Evolutionary conservation across 1,284 basidiomycete genomes (phyloP).

Genomic region (Hypsizygus ulmarius): DNA sequence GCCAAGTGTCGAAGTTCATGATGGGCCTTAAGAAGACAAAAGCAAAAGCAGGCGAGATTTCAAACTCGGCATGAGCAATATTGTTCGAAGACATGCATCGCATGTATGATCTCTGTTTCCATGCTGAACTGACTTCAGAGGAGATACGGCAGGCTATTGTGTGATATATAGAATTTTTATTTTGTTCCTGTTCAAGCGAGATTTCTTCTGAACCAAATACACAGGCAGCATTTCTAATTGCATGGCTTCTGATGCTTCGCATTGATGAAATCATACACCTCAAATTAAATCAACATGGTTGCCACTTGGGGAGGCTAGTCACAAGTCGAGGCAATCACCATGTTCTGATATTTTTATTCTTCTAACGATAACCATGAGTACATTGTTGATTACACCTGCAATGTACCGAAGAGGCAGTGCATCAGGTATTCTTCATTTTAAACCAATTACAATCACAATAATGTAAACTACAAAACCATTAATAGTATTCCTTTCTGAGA

Average conservation of each 20-base stretch:
- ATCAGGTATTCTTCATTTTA: background rate
- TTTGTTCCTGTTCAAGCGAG: background rate
- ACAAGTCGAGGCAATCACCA: constrained; percentile 23
- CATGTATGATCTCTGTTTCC: constrained; percentile 20
- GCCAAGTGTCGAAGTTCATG: constrained; percentile 18
- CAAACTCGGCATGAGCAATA: constrained; percentile 20
- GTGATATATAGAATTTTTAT: constrained; percentile 14
- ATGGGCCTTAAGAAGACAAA: constrained; percentile 22
- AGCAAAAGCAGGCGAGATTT: constrained; percentile 21
- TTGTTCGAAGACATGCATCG: constrained; percentile 20
- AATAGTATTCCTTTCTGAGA: constrained; percentile 4
- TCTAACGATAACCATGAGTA: constrained; percentile 26
- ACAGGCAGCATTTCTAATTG: constrained; percentile 21
- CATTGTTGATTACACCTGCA: constrained; percentile 11
- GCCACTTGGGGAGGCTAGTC: constrained; percentile 25
- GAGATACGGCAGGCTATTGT: constrained; percentile 17
- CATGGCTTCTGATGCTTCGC: constrained; percentile 21
- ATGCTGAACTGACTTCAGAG: background rate
- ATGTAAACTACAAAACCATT: background rate
- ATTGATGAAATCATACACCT: constrained; percentile 21
- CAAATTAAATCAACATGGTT: constrained; percentile 18
- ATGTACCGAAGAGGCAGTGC: background rate
- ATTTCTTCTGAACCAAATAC: background rate
- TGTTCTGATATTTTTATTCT: constrained; percentile 26
- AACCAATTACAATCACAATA: background rate